A percentile compares a stretch with the other conserved stretches of the same genome.
phyloP scores from a whole-genome alignment of 2,329 filamentous ascomycete species.

The Aspergillus brasiliensis region DNA sequence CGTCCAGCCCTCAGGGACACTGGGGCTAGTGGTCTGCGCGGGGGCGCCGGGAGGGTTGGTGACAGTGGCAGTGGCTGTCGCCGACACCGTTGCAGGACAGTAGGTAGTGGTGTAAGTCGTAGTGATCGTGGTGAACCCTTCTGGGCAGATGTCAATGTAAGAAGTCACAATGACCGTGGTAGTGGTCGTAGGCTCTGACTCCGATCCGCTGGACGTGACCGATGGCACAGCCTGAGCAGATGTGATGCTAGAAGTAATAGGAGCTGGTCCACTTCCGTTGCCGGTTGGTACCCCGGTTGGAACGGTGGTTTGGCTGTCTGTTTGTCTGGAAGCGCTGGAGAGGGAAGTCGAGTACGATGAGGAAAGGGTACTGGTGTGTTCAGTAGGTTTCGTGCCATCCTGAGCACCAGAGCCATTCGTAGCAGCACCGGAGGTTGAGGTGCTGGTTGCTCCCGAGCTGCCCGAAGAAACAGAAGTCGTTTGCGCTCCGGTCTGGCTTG shows the following conservation, averaged over 20 bases:
- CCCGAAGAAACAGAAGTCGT: not conserved
- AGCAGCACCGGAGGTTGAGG: not conserved
- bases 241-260: not conserved
- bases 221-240: not conserved
- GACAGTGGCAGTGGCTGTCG: slow-evolving; percentile 33
- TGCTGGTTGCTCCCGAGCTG: not conserved
- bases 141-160: slow-evolving; percentile 46
- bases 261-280: not conserved
- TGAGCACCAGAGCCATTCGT: not conserved
- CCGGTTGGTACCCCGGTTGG: not conserved
- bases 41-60: slow-evolving; percentile 19
- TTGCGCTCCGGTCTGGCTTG: not conserved
- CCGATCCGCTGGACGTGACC: not conserved
- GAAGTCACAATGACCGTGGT: slow-evolving; percentile 44
- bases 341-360: not conserved
- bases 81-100: slow-evolving; percentile 34
- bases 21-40: not conserved
- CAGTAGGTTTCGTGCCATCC: not conserved
- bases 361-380: not conserved
- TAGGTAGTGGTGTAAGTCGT: slow-evolving; percentile 42
- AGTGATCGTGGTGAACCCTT: slow-evolving; percentile 46
- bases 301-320: not conserved
- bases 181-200: slow-evolving; percentile 25
- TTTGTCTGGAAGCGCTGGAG: not conserved
- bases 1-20: slow-evolving; percentile 27